Evolutionary conservation across 176 grass and related monocot species (phyloP).

Genomic region (Elymus sibiricus): DNA sequence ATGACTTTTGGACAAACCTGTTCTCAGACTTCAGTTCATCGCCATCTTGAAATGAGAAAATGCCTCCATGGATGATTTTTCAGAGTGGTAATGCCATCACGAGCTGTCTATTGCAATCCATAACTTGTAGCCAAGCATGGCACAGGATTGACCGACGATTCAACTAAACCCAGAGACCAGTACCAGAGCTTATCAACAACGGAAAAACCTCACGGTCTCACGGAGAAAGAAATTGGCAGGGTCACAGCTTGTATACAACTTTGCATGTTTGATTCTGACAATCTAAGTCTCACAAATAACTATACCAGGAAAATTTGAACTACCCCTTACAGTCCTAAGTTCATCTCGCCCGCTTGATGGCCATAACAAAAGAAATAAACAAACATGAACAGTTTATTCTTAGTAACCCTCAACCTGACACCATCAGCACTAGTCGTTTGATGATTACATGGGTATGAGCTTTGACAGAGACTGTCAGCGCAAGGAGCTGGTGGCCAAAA

Average conservation of each 20-base stretch:
- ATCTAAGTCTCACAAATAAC: conserved; percentile 25
- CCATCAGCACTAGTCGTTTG: conserved; percentile 27
- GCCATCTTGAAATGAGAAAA: not conserved
- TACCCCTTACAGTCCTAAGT: conserved; percentile 39
- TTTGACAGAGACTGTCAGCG: conserved; percentile 11
- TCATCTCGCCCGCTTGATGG: conserved; percentile 30
- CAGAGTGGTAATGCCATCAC: not conserved
- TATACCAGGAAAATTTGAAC: conserved; percentile 34
- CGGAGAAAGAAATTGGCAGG: not conserved
- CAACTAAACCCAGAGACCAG: not conserved
- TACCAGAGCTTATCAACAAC: not conserved
- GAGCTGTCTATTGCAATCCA: not conserved
- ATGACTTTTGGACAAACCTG: not conserved
- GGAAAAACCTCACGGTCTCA: not conserved
- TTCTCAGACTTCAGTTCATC: not conserved
- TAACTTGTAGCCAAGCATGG: not conserved
- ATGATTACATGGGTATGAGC: conserved; percentile 24
- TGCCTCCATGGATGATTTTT: not conserved
- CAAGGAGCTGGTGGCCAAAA: conserved; percentile 28
- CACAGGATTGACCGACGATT: not conserved
- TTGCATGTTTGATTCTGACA: conserved; percentile 35
- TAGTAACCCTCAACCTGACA: conserved; percentile 28
- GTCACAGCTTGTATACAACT: conserved; percentile 27
- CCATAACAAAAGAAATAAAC: not conserved
- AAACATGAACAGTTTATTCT: conserved; percentile 45